phyloP scores from a whole-genome alignment of 176 grass and related monocot species.

The Echinochloa phyllopogon region DNA sequence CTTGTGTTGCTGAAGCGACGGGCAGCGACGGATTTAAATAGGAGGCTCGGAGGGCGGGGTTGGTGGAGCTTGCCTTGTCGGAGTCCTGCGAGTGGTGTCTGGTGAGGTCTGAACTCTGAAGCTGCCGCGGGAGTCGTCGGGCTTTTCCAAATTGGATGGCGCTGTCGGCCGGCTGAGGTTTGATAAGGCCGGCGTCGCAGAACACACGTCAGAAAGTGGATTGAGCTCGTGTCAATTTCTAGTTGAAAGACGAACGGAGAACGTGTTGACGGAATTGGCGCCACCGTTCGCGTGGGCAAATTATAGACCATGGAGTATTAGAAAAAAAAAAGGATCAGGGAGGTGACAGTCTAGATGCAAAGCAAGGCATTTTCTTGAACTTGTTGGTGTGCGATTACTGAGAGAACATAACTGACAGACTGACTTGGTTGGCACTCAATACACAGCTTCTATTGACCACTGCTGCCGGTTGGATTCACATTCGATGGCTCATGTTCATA shows the following conservation, averaged over 20 bases:
- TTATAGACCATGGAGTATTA: neutral
- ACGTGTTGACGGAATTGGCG: neutral
- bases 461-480: no score
- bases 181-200: neutral
- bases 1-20: neutral
- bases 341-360: no score
- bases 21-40: neutral
- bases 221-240: neutral
- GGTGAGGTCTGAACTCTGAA: neutral
- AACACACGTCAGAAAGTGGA: neutral
- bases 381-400: neutral
- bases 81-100: neutral
- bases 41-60: neutral
- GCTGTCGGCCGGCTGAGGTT: neutral
- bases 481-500: no score
- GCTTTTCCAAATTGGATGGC: neutral
- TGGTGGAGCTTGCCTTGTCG: neutral
- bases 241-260: neutral
- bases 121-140: neutral
- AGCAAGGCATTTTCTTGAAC: neutral
- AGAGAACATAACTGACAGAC: neutral
- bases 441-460: no score
- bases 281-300: neutral
- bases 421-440: no score
- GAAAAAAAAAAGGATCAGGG: no score